phyloP scores from a whole-genome alignment of 2,329 filamentous ascomycete species.

The Arthroderma uncinatum region DNA sequence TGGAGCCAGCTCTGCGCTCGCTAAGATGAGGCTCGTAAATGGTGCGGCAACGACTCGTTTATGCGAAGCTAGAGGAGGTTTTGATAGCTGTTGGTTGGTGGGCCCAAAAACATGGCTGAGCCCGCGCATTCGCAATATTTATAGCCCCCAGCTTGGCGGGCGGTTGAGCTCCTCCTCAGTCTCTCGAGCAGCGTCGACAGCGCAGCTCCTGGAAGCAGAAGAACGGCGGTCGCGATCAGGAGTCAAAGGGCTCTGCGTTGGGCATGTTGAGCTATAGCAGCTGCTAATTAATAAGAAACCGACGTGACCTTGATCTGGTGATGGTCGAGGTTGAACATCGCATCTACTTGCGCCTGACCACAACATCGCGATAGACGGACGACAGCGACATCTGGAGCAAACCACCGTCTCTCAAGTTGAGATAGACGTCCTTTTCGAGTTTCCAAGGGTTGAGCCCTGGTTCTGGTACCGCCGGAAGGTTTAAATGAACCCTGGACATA shows the following conservation, averaged over 20 bases:
- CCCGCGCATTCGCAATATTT: background rate
- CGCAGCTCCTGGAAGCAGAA: background rate
- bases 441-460: background rate
- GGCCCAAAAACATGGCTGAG: background rate
- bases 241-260: background rate
- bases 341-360: background rate
- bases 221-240: background rate
- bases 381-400: background rate
- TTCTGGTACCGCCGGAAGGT: slow-evolving; percentile 1
- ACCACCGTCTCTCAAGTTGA: background rate
- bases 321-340: background rate
- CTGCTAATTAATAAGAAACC: background rate
- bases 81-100: background rate
- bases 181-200: background rate
- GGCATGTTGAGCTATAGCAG: background rate
- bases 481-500: slow-evolving; percentile 1
- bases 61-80: background rate
- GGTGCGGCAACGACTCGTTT: background rate
- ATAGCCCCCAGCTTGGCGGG: background rate
- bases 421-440: background rate
- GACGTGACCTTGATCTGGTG: slow-evolving; percentile 1
- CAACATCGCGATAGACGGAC: background rate
- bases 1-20: background rate
- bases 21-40: background rate
- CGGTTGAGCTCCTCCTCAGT: background rate